These are phyloP conservation scores for Pseudocercospora vitis DNA, from an alignment of 2,329 filamentous ascomycete species.

Conservation along the genomic window DNA sequence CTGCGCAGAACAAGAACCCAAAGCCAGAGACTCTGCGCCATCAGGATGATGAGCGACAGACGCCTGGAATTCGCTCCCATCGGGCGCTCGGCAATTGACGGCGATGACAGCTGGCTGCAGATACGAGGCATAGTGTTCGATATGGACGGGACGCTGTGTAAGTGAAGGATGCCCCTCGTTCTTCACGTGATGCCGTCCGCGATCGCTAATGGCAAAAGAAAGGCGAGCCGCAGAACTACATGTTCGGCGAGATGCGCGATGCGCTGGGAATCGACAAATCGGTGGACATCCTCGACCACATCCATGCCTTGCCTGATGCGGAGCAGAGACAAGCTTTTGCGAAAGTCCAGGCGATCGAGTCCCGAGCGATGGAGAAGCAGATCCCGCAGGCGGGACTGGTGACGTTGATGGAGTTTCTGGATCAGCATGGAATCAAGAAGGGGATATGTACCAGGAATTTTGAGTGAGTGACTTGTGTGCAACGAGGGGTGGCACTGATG, in stretches of 20 bases:
- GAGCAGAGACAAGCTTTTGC: conserved; percentile 62
- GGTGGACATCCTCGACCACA: conserved; percentile 84
- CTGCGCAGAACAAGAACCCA: no score
- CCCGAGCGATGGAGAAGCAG: conserved; percentile 75
- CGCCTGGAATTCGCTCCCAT: conserved; percentile 51
- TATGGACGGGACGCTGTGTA: conserved; percentile 91
- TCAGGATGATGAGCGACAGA: conserved; percentile 9
- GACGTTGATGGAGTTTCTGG: conserved; percentile 78
- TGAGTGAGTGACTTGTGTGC: conserved; percentile 52
- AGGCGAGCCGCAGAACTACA: conserved; percentile 90
- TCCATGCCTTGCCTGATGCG: conserved; percentile 67
- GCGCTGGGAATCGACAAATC: conserved; percentile 70
- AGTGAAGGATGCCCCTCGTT: conserved; percentile 21
- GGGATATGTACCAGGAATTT: conserved; percentile 96
- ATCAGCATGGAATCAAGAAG: conserved; percentile 65
- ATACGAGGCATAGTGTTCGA: conserved; percentile 75
- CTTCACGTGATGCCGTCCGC: no score
- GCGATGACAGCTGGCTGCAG: conserved; percentile 38
- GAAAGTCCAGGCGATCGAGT: conserved; percentile 76
- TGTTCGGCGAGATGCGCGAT: conserved; percentile 84
- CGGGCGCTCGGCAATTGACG: conserved; percentile 35
- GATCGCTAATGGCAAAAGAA: conserved; percentile 20
- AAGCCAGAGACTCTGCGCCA: no score
- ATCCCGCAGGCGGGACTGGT: conserved; percentile 77
- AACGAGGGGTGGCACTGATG: neutral